Evolutionary conservation across 108 stramenopile species (phyloP).

Genomic region (Skeletonema costatum): DNA sequence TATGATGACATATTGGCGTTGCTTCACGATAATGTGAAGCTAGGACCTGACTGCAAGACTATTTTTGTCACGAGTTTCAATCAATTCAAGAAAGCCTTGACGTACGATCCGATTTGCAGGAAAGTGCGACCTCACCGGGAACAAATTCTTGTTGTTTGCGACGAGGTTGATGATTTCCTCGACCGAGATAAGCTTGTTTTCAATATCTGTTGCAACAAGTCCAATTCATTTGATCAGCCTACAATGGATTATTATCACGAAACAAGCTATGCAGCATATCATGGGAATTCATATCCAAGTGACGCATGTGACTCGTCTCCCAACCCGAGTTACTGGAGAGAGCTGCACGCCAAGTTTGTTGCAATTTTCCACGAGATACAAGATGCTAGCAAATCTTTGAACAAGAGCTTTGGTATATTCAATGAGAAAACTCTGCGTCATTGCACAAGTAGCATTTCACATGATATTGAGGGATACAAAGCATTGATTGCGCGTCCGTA

Average conservation of each 20-base stretch:
- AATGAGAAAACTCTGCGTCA: constrained; percentile 62
- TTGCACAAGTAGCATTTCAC: constrained; percentile 50
- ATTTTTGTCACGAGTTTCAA: constrained; percentile 65
- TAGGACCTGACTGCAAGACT: constrained; percentile 32
- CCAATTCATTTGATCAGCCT: constrained; percentile 45
- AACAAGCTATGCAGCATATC: constrained; percentile 43
- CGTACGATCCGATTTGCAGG: constrained; percentile 54
- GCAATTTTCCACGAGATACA: constrained; percentile 56
- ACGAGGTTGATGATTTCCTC: constrained; percentile 62
- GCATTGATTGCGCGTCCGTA: constrained; percentile 61
- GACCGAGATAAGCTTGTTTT: constrained; percentile 63
- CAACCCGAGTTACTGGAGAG: constrained; percentile 53
- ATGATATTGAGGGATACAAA: constrained; percentile 64
- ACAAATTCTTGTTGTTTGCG: constrained; percentile 51
- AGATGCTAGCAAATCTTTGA: constrained; percentile 58
- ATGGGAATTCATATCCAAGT: constrained; percentile 15
- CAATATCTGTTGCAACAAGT: constrained; percentile 62
- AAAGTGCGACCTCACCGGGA: constrained; percentile 57
- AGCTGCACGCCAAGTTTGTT: constrained; percentile 44
- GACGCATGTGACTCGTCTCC: constrained; percentile 29
- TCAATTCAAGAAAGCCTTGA: constrained; percentile 61
- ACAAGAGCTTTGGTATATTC: constrained; percentile 63
- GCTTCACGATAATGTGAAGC: constrained; percentile 32
- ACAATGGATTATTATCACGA: constrained; percentile 49
- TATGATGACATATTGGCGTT: constrained; percentile 59